phyloP scores from a whole-genome alignment of 768 basidiomycete genomes.

The Daedaleopsis nitida region DNA sequence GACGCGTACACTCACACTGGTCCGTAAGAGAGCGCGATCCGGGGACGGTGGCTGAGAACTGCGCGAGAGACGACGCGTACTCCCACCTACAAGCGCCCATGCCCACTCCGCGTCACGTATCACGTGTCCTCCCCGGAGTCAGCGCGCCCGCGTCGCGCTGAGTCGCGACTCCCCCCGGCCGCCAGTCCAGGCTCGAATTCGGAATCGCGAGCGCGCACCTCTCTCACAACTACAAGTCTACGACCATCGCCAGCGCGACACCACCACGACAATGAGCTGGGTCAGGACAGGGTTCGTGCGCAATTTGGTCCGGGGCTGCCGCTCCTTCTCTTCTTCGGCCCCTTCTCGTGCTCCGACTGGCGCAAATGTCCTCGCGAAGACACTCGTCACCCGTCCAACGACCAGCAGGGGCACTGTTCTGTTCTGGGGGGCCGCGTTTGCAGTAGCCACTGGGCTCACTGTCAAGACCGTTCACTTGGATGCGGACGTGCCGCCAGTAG shows the following conservation, averaged over 20 bases:
- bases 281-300: slow-evolving; percentile 8
- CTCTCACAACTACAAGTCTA: too few relatives aligned
- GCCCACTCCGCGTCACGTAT: slow-evolving; percentile 6
- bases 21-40: slow-evolving; percentile 3
- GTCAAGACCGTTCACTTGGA: slow-evolving; percentile 45
- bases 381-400: not conserved
- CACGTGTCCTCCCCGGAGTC: not conserved
- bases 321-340: slow-evolving; percentile 14
- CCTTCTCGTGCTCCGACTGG: slow-evolving; percentile 1
- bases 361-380: slow-evolving; percentile 2
- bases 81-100: slow-evolving; percentile 13
- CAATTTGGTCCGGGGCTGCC: slow-evolving; percentile 6
- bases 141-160: slow-evolving; percentile 4
- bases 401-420: slow-evolving; percentile 6
- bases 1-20: slow-evolving; percentile 18
- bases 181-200: not conserved
- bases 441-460: slow-evolving; percentile 37
- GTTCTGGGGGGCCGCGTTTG: slow-evolving; percentile 27
- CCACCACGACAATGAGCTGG: slow-evolving; percentile 17
- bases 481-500: slow-evolving; percentile 29
- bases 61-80: slow-evolving; percentile 28
- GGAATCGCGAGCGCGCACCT: not conserved
- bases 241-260: not conserved
- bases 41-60: slow-evolving; percentile 10
- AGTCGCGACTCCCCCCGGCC: slow-evolving; percentile 14